phyloP scores from a whole-genome alignment of 2,329 filamentous ascomycete species.

The Triangularia verruculosa region DNA sequence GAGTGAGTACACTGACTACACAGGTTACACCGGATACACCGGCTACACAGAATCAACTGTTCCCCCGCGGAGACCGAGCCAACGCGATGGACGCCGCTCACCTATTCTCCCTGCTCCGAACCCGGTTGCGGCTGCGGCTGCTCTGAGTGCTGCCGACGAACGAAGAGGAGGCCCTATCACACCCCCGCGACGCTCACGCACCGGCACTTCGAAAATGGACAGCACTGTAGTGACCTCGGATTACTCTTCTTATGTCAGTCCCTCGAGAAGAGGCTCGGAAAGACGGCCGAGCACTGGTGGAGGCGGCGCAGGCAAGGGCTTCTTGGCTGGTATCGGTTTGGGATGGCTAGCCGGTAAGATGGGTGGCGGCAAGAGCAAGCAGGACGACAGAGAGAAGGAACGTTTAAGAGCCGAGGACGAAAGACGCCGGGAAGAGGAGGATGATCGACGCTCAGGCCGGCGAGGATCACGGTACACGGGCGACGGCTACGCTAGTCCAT shows the following conservation, averaged over 20 bases:
- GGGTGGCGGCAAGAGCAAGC: constrained; percentile 52
- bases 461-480: constrained; percentile 65
- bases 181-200: constrained; percentile 44
- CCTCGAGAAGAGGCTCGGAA: constrained; percentile 54
- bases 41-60: constrained; percentile 35
- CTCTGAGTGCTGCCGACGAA: constrained; percentile 45
- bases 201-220: constrained; percentile 42
- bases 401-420: constrained; percentile 34
- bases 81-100: constrained; percentile 34
- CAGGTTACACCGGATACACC: constrained; percentile 30
- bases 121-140: constrained; percentile 43
- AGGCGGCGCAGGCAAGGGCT: constrained; percentile 50
- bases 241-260: constrained; percentile 60
- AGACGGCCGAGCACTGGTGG: constrained; percentile 43
- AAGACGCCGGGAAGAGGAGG: constrained; percentile 49
- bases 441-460: constrained; percentile 55
- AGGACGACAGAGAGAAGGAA: constrained; percentile 53
- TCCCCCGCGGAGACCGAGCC: constrained; percentile 31
- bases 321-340: constrained; percentile 61
- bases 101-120: constrained; percentile 48
- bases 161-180: constrained; percentile 41
- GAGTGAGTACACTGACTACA: constrained; percentile 40
- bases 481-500: constrained; percentile 58
- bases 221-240: constrained; percentile 52
- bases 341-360: constrained; percentile 64